These are phyloP conservation scores for Aspergillus kassunensis DNA, from an alignment of 495 filamentous ascomycete genomes.

Conservation along the genomic window DNA sequence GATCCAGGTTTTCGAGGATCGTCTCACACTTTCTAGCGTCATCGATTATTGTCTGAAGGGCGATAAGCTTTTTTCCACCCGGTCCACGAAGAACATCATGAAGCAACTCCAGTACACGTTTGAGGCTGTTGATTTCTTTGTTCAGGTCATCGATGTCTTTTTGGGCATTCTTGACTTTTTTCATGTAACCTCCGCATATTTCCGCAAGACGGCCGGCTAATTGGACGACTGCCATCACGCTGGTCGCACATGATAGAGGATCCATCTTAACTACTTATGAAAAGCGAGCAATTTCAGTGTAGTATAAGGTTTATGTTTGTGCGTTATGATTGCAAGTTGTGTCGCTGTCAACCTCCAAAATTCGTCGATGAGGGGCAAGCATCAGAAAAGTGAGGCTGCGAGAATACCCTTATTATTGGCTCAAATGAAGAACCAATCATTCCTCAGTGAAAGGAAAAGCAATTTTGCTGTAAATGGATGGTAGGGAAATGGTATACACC, in stretches of 20 bases:
- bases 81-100: not conserved
- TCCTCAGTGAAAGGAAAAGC: not conserved
- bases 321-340: not conserved
- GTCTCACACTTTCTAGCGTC: not conserved
- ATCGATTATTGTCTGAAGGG: not conserved
- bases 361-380: not conserved
- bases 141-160: slow-evolving; percentile 29
- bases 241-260: slow-evolving; percentile 26
- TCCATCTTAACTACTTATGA: slow-evolving; percentile 18
- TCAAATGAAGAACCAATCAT: not conserved
- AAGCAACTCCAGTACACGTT: slow-evolving; percentile 13
- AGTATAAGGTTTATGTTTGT: not conserved
- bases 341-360: not conserved
- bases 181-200: slow-evolving; percentile 27
- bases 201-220: slow-evolving; percentile 23
- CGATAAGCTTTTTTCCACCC: not conserved
- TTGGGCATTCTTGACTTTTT: slow-evolving; percentile 27
- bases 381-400: slow-evolving; percentile 12
- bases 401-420: not conserved
- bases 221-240: slow-evolving; percentile 34
- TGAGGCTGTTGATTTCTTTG: slow-evolving; percentile 21
- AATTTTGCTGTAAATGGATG: no score
- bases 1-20: not conserved
- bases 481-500: no score
- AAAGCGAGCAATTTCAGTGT: not conserved